Evolutionary conservation across 1,284 basidiomycete species (phyloP).

Genomic region (Coniferiporia weirii): DNA sequence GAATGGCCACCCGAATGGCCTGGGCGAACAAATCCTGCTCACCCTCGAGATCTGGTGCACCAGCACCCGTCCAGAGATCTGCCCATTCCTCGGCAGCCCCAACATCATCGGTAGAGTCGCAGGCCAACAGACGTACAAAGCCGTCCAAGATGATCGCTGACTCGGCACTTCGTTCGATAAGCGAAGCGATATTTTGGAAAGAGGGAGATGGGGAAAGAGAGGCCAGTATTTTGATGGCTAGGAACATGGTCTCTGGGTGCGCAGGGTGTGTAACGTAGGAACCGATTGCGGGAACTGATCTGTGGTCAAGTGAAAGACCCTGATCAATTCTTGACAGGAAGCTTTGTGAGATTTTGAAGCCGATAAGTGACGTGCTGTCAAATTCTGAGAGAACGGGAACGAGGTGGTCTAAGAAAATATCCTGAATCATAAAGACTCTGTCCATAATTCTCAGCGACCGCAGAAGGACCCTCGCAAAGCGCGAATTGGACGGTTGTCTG

Average conservation of each 20-base stretch:
- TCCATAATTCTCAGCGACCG: slow-evolving; percentile 81
- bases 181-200: slow-evolving; percentile 67
- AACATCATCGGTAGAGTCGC: slow-evolving; percentile 56
- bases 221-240: slow-evolving; percentile 77
- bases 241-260: slow-evolving; percentile 70
- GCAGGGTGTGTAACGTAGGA: slow-evolving; percentile 73
- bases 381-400: slow-evolving; percentile 73
- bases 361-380: slow-evolving; percentile 48
- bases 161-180: slow-evolving; percentile 81
- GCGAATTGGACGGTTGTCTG: slow-evolving; percentile 59
- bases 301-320: slow-evolving; percentile 70
- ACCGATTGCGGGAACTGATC: slow-evolving; percentile 80
- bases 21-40: slow-evolving; percentile 49
- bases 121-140: slow-evolving; percentile 67
- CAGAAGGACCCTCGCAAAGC: slow-evolving; percentile 71
- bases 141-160: slow-evolving; percentile 84
- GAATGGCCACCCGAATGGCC: slow-evolving; percentile 72
- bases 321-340: slow-evolving; percentile 76
- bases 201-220: slow-evolving; percentile 57
- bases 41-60: slow-evolving; percentile 52
- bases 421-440: slow-evolving; percentile 81
- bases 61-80: slow-evolving; percentile 64
- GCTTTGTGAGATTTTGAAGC: slow-evolving; percentile 54
- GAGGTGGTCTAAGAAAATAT: slow-evolving; percentile 86
- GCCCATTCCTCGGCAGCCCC: slow-evolving; percentile 51